Evolutionary conservation across 345 rosid genomes (phyloP).

Genomic region (Syzygium oleosum): DNA sequence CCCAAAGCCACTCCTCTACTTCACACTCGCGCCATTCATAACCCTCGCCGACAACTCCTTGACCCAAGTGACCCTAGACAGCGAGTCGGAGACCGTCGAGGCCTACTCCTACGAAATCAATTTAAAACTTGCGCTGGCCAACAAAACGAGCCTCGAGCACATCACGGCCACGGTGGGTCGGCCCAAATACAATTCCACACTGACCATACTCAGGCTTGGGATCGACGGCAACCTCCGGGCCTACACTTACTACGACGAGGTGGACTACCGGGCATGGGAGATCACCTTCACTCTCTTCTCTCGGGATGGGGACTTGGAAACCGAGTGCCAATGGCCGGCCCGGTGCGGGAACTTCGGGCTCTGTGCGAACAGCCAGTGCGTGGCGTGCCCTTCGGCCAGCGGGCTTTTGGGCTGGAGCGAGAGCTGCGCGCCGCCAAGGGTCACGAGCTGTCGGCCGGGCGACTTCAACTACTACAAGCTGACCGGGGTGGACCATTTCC

Average conservation of each 20-base stretch:
- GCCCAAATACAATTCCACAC: conserved; percentile 34
- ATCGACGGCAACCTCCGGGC: conserved; percentile 42
- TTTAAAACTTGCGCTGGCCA: not conserved
- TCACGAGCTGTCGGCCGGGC: conserved; percentile 15
- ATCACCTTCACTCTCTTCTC: conserved; percentile 29
- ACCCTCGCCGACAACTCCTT: not conserved
- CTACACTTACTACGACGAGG: conserved; percentile 31
- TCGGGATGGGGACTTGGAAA: conserved; percentile 4
- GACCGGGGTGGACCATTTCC: conserved; percentile 43
- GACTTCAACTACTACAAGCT: conserved; percentile 32
- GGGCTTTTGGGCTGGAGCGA: conserved; percentile 42
- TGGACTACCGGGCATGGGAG: conserved; percentile 28
- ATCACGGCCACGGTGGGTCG: not conserved
- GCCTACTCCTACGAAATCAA: conserved; percentile 11
- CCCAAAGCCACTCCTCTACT: conserved; percentile 21
- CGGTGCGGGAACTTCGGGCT: conserved; percentile 47
- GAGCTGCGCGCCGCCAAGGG: conserved; percentile 14
- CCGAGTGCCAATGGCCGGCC: conserved; percentile 38
- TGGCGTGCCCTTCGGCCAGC: conserved; percentile 34
- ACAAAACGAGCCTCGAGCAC: not conserved
- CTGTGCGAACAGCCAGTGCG: conserved; percentile 44
- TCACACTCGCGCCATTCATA: not conserved
- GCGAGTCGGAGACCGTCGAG: conserved; percentile 6
- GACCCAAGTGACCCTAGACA: conserved; percentile 9
- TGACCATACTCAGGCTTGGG: conserved; percentile 27